A percentile compares a stretch with the other conserved stretches of the same genome.
Evolutionary conservation across 129 eudicot genomes (phyloP).

Genomic region (Smallanthus sonchifolius): DNA sequence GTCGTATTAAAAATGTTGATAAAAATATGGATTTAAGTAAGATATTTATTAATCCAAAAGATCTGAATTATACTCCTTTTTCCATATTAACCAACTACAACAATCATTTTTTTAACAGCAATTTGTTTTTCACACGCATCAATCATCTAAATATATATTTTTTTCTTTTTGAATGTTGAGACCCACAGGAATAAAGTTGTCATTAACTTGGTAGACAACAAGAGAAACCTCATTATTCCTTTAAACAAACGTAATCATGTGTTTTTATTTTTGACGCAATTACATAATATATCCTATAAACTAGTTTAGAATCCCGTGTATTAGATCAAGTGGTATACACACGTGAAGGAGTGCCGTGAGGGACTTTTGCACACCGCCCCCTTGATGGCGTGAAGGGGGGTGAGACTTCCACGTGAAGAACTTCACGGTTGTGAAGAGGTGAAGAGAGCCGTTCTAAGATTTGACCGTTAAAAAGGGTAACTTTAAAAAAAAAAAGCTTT

Average conservation of each 20-base stretch:
- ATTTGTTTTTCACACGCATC: neutral
- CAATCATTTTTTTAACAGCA: neutral
- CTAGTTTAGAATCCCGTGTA: too few species aligned
- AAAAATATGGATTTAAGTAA: neutral
- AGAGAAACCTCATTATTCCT: slow-evolving; percentile 17
- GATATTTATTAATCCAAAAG: neutral
- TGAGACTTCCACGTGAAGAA: too few species aligned
- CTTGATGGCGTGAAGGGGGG: too few species aligned
- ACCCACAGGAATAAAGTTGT: slow-evolving; percentile 11
- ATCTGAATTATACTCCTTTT: neutral
- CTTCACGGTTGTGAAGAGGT: too few species aligned
- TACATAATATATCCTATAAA: too few species aligned
- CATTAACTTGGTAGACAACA: slow-evolving; percentile 18
- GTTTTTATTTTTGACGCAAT: neutral
- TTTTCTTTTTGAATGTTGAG: neutral
- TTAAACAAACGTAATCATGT: neutral
- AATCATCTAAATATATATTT: neutral
- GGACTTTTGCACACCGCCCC: too few species aligned
- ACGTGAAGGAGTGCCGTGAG: too few species aligned
- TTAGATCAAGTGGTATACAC: too few species aligned
- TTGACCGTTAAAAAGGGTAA: too few species aligned
- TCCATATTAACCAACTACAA: neutral
- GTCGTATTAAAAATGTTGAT: neutral
- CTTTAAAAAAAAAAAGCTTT: too few species aligned
- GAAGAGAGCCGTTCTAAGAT: too few species aligned